Evolutionary conservation across 2,329 filamentous ascomycete genomes (phyloP).

Genomic region (Cyphellophora attinorum): DNA sequence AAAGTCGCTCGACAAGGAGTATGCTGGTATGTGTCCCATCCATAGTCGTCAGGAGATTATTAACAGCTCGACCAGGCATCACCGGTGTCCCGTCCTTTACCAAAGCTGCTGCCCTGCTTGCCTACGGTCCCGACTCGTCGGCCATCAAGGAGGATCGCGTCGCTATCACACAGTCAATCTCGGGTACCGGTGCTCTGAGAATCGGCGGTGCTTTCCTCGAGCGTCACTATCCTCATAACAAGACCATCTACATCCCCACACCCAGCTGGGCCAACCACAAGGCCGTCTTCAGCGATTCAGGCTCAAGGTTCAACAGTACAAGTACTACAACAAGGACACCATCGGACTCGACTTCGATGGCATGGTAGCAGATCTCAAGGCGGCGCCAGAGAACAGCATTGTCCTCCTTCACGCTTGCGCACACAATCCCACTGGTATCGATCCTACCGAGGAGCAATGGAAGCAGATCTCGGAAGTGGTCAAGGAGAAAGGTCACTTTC

Average conservation of each 20-base stretch:
- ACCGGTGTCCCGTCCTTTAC: constrained; percentile 93
- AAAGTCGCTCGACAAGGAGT: constrained; percentile 55
- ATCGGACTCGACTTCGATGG: constrained; percentile 97
- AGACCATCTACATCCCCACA: constrained; percentile 92
- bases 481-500: constrained; percentile 78
- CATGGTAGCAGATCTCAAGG: constrained; percentile 81
- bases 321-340: constrained; percentile 98
- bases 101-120: constrained; percentile 79
- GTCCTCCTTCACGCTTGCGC: constrained; percentile 95
- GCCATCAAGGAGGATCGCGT: constrained; percentile 66
- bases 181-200: constrained; percentile 88
- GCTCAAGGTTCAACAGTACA: constrained; percentile 90
- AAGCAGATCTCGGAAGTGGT: constrained; percentile 76
- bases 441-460: constrained; percentile 89
- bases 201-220: constrained; percentile 89
- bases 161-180: constrained; percentile 95
- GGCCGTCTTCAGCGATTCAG: constrained; percentile 89
- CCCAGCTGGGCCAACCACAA: constrained; percentile 98
- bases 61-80: constrained; percentile 68
- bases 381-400: constrained; percentile 74
- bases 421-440: constrained; percentile 95
- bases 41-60: constrained; percentile 39
- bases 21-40: constrained; percentile 10
- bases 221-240: constrained; percentile 81
- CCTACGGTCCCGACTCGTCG: constrained; percentile 73